Base-by-base conservation (phyloP, 1,139 yeast genomes). In the Magnusiomyces sp. region DNA sequence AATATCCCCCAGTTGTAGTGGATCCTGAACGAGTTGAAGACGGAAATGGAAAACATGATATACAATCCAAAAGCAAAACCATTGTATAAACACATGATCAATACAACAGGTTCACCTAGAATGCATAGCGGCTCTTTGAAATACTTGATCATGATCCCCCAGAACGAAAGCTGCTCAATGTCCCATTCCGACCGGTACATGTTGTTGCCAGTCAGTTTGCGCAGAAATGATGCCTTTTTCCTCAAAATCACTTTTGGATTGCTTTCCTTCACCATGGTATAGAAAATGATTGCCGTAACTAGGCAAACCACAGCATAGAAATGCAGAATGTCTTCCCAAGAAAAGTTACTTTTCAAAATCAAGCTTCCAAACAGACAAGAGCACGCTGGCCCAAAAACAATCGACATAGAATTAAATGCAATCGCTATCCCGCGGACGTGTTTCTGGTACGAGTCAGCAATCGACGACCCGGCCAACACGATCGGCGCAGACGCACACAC, bases 391-490 rank as follows among this genome's bases (percentile, higher is more conserved):
- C 94, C 95, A 5, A 80, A 68, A 57, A 83, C 81, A 2, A 88
- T 88, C 47, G 85, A 76, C 50, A 81, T 71, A 14, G 87, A 76
- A 59, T 80, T 83, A 42, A 83, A 70, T 2, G 86, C 81, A 68
- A 85, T 73, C 5, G 90, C 87, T 39, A 81, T 72, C 5, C 88
- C 89, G 55, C 89, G 75, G n/a, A 80, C 74, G 47, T 74, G 71
- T 39, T 77, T 77, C 44, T 75, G 75, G 65, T 76, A 77, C 45
- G 84, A 72, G 65, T 85, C 95, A 43, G 86, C 83, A 49, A 85
- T 66, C 14, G 87, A 77, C n/a, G 94, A 95, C 48, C 89, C 88
- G 14, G 85, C 83, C 51, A 83, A 83, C 33, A 87, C 80, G 47
- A 84, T 71, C 23, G 88, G 88, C 7, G 87, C 82, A 6, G 88